These are phyloP conservation scores for Carallia brachiata DNA, from an alignment of 345 rosid genomes.

Conservation along the genomic window DNA sequence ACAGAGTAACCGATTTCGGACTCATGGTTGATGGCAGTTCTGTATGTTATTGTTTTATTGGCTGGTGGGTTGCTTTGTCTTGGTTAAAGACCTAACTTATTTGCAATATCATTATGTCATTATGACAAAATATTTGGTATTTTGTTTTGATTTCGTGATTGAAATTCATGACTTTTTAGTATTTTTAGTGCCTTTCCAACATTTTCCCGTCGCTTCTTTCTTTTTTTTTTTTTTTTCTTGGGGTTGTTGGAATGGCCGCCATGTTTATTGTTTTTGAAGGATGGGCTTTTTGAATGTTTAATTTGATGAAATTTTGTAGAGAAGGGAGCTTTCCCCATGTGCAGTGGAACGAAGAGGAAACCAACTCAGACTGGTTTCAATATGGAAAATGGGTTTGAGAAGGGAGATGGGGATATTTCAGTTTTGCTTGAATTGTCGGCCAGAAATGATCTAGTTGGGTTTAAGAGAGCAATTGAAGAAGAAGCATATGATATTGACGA, in stretches of 20 bases:
- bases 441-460: conserved; percentile 59
- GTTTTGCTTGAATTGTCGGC: conserved; percentile 71
- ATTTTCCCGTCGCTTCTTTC: neutral
- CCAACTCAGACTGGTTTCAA: conserved; percentile 21
- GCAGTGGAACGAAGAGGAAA: conserved; percentile 41
- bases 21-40: conserved; percentile 5
- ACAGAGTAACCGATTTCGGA: conserved; percentile 33
- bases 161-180: no score
- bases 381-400: conserved; percentile 19
- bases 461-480: conserved; percentile 53
- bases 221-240: neutral
- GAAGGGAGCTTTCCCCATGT: conserved; percentile 29
- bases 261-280: neutral
- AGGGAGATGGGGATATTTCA: conserved; percentile 38
- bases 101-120: conserved; percentile 5
- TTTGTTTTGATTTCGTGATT: neutral
- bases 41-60: conserved; percentile 13
- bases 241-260: no score
- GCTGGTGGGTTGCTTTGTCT: neutral
- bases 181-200: neutral
- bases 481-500: conserved; percentile 54
- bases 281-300: conserved; percentile 27
- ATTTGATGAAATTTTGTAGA: conserved; percentile 21
- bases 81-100: conserved; percentile 12
- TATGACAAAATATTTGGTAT: neutral